Evolutionary conservation across 2,329 filamentous ascomycete genomes (phyloP), one percentile per base, ranked within the genome.

Genomic region (Fusarium globosum): DNA sequence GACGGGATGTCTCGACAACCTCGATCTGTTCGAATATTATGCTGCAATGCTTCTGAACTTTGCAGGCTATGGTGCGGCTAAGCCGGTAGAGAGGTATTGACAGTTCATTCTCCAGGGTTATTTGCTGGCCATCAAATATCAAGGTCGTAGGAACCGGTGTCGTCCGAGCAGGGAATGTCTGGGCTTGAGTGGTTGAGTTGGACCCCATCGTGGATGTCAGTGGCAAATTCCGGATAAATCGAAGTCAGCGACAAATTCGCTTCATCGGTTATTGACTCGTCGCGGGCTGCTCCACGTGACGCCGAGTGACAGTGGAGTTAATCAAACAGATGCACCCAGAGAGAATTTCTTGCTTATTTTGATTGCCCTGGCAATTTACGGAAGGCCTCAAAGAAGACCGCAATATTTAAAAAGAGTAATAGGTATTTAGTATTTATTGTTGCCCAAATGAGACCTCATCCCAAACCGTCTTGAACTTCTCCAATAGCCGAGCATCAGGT

Each of bases 1-100:
- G 23, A 6, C 49, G 43, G 2, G 8, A n/a, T 1, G 39, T 20
- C 7, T 56, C 49, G 4, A 28, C 28, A 21, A 71, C 53, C 5
- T 73, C 48, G 7, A 75, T 16, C 6, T 49, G 61, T 14, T 75
- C 72, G 18, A 75, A 73, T 4, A 61, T 61, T 12, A 68, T 60
- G 16, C 69, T 66, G 11, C 59, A 52, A 12, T 38, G 48, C 12
- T 60, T 68, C 36, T 69, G 72, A 13, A 55, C 15, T 13, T 36
- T 43, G 7, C 58, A 61, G 7, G 58, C 45, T 7, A 73, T 33
- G 2, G 63, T 53, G 20, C 36, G 63, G n/a, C 23, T 75, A 6
- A 75, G 43, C 14, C 72, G 48, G n/a, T 75, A 75, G 10, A 74
- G 15, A 12, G 69, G 65, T 10, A 26, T 30, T 15, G 33, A 51